Base-by-base conservation (phyloP, 75 land plant species). In the Pinus taeda region DNA sequence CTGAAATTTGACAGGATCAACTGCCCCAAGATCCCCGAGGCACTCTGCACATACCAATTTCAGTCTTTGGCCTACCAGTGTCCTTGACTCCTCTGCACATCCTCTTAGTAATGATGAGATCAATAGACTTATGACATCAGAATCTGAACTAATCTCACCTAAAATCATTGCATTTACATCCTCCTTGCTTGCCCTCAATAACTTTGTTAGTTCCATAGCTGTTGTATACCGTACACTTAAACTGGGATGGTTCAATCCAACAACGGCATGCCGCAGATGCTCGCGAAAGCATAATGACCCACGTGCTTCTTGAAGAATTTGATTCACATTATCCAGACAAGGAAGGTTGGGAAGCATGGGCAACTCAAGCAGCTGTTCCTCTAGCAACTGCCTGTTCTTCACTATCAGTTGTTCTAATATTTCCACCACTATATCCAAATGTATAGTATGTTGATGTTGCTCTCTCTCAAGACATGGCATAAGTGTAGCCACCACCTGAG, bases 31-130 rank as follows among this genome's bases (percentile, higher is more conserved):
- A 53, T 91, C 96, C 60, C 99, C 98, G 45, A 97, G 85, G 78
- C 99, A 97, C 78, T 95, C 96, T 55, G 98, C 99, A 82, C 96
- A 97, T 11, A 91, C 86, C 81, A 97, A 81, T 66, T 93, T 95
- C 37, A 97, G 79, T 56, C 85, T 84, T 82, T 93, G 96, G 20
- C 98, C 95, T 60, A 92, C 89, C 14, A 74, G 56, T 76, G 93
- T 89, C 73, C 99, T 82, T 82, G 99, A 95, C 80, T 97, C 96
- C 82, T 97, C 99, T 39, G 90, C 93, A 83, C 99, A 97, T 37
- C 99, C 99, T 74, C 85, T 89, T 60, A 97, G 87, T 49, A 97
- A 83, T 7, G 95, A 86, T 61, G 90, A 85, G 36, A 97, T 90
- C 59, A 97, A 76, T 72, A 84, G 76, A 82, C 94, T 95, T 49